Percentiles rank a stretch among this genome's conserved stretches.
Conservation (phyloP, 345 rosid genomes). For the Linum lewisii region DNA sequence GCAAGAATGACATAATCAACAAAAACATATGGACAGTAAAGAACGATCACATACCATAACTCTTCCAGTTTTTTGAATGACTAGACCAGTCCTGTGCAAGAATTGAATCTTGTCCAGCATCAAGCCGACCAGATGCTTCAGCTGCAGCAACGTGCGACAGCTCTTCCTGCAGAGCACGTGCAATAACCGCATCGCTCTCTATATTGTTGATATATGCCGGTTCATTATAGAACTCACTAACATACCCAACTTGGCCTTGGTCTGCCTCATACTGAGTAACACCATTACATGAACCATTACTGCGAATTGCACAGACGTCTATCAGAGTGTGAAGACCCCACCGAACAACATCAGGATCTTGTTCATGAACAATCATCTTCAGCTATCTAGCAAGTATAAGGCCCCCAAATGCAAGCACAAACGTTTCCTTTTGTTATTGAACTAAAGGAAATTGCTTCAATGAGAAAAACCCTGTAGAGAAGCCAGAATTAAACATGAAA, state of each 20-base stretch:
- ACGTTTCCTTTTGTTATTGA: neutral
- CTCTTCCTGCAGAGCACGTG: constrained; percentile 67
- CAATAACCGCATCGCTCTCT: constrained; percentile 74
- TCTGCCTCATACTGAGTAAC: too few relatives aligned
- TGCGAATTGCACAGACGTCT: constrained; percentile 46
- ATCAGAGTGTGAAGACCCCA: constrained; percentile 67
- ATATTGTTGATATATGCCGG: too few relatives aligned
- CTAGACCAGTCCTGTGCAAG: constrained; percentile 55
- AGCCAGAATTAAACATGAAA: neutral
- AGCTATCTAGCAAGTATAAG: neutral
- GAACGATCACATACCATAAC: constrained; percentile 20
- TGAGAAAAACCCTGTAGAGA: neutral
- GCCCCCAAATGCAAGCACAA: neutral
- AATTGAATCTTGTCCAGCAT: constrained; percentile 36
- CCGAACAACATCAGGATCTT: constrained; percentile 64
- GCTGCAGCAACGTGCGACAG: constrained; percentile 48
- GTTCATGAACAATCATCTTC: constrained; percentile 29
- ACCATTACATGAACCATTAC: constrained; percentile 38
- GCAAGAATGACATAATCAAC: constrained; percentile 2
- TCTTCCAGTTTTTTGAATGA: constrained; percentile 17
- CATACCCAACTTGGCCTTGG: too few relatives aligned
- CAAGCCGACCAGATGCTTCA: constrained; percentile 34
- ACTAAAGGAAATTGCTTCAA: neutral
- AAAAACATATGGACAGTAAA: constrained; percentile 8
- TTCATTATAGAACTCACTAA: too few relatives aligned